Conservation (phyloP, 2,329 filamentous ascomycete genomes). For the Epichloe hybrida region DNA sequence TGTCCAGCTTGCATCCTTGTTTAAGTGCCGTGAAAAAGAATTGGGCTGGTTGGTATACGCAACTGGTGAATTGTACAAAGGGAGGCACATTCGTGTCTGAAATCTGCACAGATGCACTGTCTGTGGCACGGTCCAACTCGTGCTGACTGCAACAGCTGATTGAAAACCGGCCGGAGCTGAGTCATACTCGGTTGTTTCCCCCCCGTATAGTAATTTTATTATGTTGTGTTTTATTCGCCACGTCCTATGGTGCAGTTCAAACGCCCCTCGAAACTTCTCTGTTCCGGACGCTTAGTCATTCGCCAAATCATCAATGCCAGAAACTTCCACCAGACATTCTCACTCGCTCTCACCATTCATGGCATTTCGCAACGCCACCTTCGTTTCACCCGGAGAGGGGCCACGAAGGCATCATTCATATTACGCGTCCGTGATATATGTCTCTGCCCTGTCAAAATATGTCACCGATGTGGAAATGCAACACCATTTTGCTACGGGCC, state of each 20-base stretch:
- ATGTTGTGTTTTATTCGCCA: not conserved
- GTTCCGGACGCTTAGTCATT: conserved; percentile 45
- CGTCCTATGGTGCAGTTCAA: not conserved
- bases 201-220: no score
- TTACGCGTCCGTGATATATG: not conserved
- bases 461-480: not conserved
- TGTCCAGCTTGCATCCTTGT: no score
- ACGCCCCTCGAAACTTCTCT: not conserved
- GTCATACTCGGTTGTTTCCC: no score
- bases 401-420: not conserved
- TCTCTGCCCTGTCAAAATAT: not conserved
- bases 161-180: no score
- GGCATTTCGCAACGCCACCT: not conserved
- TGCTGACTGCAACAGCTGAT: no score
- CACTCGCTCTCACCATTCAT: not conserved
- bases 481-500: not conserved
- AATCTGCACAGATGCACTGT: no score
- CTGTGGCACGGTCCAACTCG: no score
- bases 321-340: conserved; percentile 31
- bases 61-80: no score
- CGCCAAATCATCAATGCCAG: conserved; percentile 44
- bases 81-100: no score
- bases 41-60: no score
- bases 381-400: not conserved
- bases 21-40: no score